phyloP scores from a whole-genome alignment of 2,329 filamentous ascomycete species.

The Arthrobotrys musiformis region DNA sequence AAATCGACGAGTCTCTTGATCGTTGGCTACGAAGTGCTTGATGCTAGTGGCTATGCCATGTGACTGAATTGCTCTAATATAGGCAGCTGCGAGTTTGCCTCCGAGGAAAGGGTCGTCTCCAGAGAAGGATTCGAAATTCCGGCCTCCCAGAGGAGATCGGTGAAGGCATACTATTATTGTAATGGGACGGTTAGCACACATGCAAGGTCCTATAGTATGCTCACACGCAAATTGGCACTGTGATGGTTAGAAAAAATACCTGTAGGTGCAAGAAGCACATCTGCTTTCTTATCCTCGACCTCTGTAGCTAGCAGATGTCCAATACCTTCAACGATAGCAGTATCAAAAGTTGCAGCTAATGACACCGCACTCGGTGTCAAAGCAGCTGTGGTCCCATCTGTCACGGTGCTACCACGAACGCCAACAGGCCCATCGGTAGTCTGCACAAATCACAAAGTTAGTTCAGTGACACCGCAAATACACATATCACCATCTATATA shows the following conservation, averaged over 20 bases:
- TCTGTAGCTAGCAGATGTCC: slow-evolving; percentile 60
- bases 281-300: slow-evolving; percentile 59
- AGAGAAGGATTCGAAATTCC: slow-evolving; percentile 71
- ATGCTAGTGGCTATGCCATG: slow-evolving; percentile 70
- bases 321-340: slow-evolving; percentile 58
- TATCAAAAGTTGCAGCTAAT: slow-evolving; percentile 61
- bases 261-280: slow-evolving; percentile 60
- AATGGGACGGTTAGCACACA: neutral
- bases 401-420: slow-evolving; percentile 59
- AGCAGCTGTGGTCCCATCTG: slow-evolving; percentile 59
- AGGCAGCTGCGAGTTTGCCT: slow-evolving; percentile 68
- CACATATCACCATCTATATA: neutral
- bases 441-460: slow-evolving; percentile 40
- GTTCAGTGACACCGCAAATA: neutral
- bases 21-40: slow-evolving; percentile 73
- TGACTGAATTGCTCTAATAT: slow-evolving; percentile 69
- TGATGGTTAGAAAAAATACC: slow-evolving; percentile 28
- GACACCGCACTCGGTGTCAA: slow-evolving; percentile 60
- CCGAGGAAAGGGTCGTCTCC: slow-evolving; percentile 69
- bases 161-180: slow-evolving; percentile 62
- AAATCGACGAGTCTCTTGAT: slow-evolving; percentile 71
- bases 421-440: slow-evolving; percentile 61
- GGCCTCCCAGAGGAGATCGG: slow-evolving; percentile 68
- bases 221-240: neutral
- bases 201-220: neutral